Base-by-base conservation (phyloP, 2,329 filamentous ascomycete species). In the Fusarium coicis region DNA sequence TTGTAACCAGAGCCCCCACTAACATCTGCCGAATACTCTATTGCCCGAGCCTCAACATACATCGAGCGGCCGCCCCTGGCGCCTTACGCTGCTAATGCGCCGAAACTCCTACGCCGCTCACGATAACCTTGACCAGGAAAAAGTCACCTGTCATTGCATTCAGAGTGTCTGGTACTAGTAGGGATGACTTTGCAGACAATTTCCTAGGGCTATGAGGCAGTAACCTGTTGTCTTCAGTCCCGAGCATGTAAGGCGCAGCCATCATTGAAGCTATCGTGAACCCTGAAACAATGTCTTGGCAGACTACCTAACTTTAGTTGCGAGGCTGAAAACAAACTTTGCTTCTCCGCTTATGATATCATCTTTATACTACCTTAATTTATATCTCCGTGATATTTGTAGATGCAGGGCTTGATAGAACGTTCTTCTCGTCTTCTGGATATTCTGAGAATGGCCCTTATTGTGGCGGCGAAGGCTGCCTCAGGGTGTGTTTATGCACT, bases 21-120 rank as follows among this genome's bases (percentile, higher is more conserved):
- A 57, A 57, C 32, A 57, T 57, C 42, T 57, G 55, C 55, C 55
- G 23, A 57, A 49, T 50, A 49, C 21, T 50, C 18, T 57, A 57
- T 49, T 36, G 23, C 23, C 54, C 23, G 54, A 50, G 40, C 23
- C 40, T 57, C 23, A 49, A 49, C 23, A 28, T 49, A 32, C 42
- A 32, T 36, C 40, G 36, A 36, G 58, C 58, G 50, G 52, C 52
- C 53, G 28, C 54, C 34, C 34, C 26, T 57, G 16, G 19, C 6
- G 15, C 19, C n/a, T 10, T 49, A 28, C 42, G 42, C 55, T 57
- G 14, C 30, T 21, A 28, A 47, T 28, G 28, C 28, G 36, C 19
- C 32, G 30, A 49, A n/a, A 30, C 32, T 23, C 32, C 21, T 28
- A 28, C 30, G 55, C 42, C 42, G 30, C 40, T 37, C 40, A 36